Base-by-base conservation (phyloP, 495 filamentous ascomycete genomes). In the Penicillium lividum region DNA sequence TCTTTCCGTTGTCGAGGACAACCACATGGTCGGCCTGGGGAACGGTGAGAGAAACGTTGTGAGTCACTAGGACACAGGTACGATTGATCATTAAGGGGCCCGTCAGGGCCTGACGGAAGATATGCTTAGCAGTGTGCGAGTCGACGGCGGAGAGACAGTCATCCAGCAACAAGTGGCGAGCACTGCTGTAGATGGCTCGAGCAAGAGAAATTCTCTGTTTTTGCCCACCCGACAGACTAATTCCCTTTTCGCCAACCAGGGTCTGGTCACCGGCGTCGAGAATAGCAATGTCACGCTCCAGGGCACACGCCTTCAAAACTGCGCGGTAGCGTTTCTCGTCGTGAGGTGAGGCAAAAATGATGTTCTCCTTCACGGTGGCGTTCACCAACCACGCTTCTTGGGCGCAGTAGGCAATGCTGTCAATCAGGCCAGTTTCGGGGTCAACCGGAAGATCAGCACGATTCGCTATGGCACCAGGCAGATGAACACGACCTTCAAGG, bases 381-480 rank as follows among this genome's bases (percentile, higher is more conserved):
- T 99, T 99, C 51, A 97, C 89, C 42, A 99, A 82, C 95, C 95
- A 99, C 11, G 95, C 93, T 73, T 96, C 91, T 69, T 99, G 95
- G 25, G 95, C 93, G 67, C 96, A 97, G 71, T 97, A 99, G 8
- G 95, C 95, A 56, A 96, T 86, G 49, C 88, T 95, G 64, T 99
- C 92, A 9, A 91, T 89, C 43, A 98, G 80, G 4, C 89, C 89
- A 25, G 93, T 97, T 51, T 89, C 87, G 13, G 91, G 86, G 71
- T 98, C 88, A 13, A 86, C 81, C 10, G 80, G 86, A 11, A 97
- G 81, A 53, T 96, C 91, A 61, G 96, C 89, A 56, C 93, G 85
- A 69, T 89, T 93, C 18, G 83, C 80, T 42, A 84, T 88, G 15
- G 74, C 75, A 56, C 92, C 90, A 7, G 95, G 95, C 7, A 98